phyloP scores from a whole-genome alignment of 2,329 filamentous ascomycete genomes.

The Chaetomium olivaceum region DNA sequence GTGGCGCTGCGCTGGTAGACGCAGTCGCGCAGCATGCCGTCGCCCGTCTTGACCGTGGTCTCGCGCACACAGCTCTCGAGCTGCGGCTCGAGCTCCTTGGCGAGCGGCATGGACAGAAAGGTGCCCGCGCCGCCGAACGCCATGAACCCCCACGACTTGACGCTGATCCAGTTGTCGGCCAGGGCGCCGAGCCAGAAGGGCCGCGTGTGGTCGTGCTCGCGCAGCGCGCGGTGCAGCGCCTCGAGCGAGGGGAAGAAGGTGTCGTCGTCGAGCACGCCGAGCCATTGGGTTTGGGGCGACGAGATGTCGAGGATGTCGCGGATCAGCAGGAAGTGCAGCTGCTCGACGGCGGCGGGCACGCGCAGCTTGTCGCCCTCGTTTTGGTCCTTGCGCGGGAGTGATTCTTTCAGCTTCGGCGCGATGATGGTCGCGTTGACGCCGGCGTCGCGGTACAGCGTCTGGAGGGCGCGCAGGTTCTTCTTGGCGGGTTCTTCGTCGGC shows the following conservation, averaged over 20 bases:
- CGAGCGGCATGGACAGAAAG: slow-evolving; percentile 57
- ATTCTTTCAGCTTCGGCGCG: slow-evolving; percentile 35
- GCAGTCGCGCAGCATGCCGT: slow-evolving; percentile 59
- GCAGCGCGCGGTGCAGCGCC: slow-evolving; percentile 50
- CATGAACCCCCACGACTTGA: slow-evolving; percentile 57
- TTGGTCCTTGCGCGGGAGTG: slow-evolving; percentile 14
- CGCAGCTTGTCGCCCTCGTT: slow-evolving; percentile 29
- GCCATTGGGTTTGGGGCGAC: slow-evolving; percentile 52
- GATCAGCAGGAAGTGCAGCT: slow-evolving; percentile 60
- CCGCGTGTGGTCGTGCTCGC: slow-evolving; percentile 49
- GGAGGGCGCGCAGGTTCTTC: slow-evolving; percentile 33
- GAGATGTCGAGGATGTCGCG: slow-evolving; percentile 49
- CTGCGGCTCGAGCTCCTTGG: slow-evolving; percentile 48
- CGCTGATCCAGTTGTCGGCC: slow-evolving; percentile 56
- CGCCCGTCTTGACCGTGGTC: slow-evolving; percentile 47
- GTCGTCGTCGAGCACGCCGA: slow-evolving; percentile 61
- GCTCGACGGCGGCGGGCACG: slow-evolving; percentile 44
- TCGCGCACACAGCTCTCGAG: slow-evolving; percentile 52
- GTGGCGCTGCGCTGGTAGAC: slow-evolving; percentile 56
- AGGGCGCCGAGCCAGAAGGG: slow-evolving; percentile 58
- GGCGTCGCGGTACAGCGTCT: slow-evolving; percentile 36
- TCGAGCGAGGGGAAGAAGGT: slow-evolving; percentile 62
- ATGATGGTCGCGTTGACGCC: slow-evolving; percentile 36
- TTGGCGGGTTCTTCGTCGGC: slow-evolving; percentile 24
- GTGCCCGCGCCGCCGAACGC: slow-evolving; percentile 62